phyloP scores from a whole-genome alignment of 2,329 filamentous ascomycete species.

The Colletotrichum brevisporum region DNA sequence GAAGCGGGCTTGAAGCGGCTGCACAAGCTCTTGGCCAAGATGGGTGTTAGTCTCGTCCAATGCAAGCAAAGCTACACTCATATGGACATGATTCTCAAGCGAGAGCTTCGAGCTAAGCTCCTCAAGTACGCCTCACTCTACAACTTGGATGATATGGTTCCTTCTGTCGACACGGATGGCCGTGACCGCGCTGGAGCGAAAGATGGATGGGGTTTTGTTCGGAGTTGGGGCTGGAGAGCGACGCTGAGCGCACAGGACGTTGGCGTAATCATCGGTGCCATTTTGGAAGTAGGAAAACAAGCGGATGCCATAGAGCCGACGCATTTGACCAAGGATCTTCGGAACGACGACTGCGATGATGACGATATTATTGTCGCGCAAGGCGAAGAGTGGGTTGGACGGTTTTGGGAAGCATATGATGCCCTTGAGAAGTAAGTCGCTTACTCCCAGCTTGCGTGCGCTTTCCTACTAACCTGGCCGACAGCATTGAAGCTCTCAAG shows the following conservation, averaged over 20 bases:
- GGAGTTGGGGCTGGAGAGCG: conserved; percentile 97
- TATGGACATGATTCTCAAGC: conserved; percentile 98
- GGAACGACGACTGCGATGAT: conserved; percentile 59
- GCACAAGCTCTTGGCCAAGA: conserved; percentile 95
- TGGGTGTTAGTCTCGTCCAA: conserved; percentile 94
- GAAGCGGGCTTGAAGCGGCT: conserved; percentile 89
- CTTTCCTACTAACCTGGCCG: conserved; percentile 58
- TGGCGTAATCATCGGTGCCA: conserved; percentile 90
- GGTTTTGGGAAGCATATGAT: conserved; percentile 82
- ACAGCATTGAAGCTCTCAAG: conserved; percentile 82
- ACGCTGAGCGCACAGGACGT: conserved; percentile 95
- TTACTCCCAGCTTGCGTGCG: conserved; percentile 53
- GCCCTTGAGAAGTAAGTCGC: conserved; percentile 75
- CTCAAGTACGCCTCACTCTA: conserved; percentile 94
- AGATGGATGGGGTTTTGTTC: conserved; percentile 96
- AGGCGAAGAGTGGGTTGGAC: conserved; percentile 74
- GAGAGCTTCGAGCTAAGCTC: conserved; percentile 85
- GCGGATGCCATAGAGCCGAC: conserved; percentile 52
- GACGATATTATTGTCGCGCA: conserved; percentile 62
- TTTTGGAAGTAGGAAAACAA: conserved; percentile 88
- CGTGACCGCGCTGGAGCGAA: conserved; percentile 80
- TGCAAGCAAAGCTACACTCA: conserved; percentile 97
- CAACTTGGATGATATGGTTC: conserved; percentile 93
- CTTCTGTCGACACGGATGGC: conserved; percentile 79
- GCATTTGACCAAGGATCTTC: conserved; percentile 48